Evolutionary conservation across 2,329 filamentous ascomycete genomes (phyloP), one percentile per base, ranked within the genome.

Genomic region (Neurospora sp.): DNA sequence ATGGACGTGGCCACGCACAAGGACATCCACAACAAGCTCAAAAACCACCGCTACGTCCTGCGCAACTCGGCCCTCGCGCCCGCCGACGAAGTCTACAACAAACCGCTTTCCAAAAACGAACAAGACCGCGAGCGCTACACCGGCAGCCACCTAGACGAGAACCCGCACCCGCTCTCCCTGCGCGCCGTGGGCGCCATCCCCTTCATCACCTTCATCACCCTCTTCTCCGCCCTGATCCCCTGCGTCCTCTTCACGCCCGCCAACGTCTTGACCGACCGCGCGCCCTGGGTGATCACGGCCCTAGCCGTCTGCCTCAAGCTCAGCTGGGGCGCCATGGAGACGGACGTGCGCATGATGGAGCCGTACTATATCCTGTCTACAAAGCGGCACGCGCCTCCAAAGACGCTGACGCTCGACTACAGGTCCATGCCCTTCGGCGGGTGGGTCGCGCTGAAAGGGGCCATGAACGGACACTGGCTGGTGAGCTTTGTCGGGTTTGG

Each of bases 31-130:
- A 82, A 87, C 67, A 86, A 85, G 74, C 82, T 93, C n/a, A 88
- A 88, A 71, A 79, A 87, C 37, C 85, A 87, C 71, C 87, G 90
- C 43, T 93, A 92, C 74, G 85, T 89, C 69, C 80, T 93, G 33
- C 87, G 89, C 72, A 92, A 92, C 78, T 90, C 88, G 15, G 90
- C 89, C 0, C 82, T 93, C 3, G 89, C 89, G 40, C 90, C 90
- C 1, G 88, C 90, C 72, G 84, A 86, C 52, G 81, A 83, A 46
- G 82, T 83, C 36, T 62, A 62, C 52, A 62, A 62, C 8, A 62
- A 62, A 6, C 81, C 82, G 0, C 73, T 79, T 1, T 81, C 81
- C 0, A 76, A 84, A 23, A 78, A 77, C 23, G 81, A 84, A 15
- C 78, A 77, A 36, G 82, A 81, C 71, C 80, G 79, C n/a, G 72